Evolutionary conservation across 1,139 yeast species (phyloP), one percentile per base, ranked within the genome.

Genomic region (Taphrina deformans): DNA sequence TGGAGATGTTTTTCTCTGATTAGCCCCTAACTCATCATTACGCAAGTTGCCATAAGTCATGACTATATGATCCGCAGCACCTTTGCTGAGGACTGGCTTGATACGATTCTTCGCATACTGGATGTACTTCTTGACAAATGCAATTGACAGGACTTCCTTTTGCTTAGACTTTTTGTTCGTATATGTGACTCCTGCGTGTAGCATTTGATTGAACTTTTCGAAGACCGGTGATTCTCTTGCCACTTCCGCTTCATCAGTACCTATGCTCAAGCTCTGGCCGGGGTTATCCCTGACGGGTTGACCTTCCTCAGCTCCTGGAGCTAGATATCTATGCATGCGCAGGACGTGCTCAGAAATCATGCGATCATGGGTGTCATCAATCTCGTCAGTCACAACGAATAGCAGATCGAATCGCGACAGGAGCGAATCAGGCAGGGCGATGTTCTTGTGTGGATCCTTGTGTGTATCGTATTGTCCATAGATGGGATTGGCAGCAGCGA

Each of bases 401-500:
- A 93, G 78, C 73, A 93, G 83, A 82, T 93, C 99, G 74, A 93
- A 93, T 84, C 99, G 97, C 12, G 98, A 93, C 69, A 93, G 81
- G 68, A 93, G 80, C 3, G 99, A 93, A 78, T 95, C 99, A 0
- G 99, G 99, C 65, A 93, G 82, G 0, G 98, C 98, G 71, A 95
- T 95, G 74, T 93, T 93, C 76, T 89, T 89, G 76, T 92, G 97
- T 3, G 99, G 99, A 71, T 95, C 97, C 78, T 89, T 91, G 76
- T 89, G 96, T 41, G 92, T 86, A 77, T 93, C 98, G 75, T 93
- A 95, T 75, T 93, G 98, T 53, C 99, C 99, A 77, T 87, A 91
- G 1, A 93, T 92, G 0, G 99, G 99, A 74, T 93, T 93, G 9
- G 99, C 99, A 31, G 99, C 99, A 0, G 99, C 99, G 71, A 95